phyloP scores from a whole-genome alignment of 148 eudicot genomes.

The Euryodendron excelsum region DNA sequence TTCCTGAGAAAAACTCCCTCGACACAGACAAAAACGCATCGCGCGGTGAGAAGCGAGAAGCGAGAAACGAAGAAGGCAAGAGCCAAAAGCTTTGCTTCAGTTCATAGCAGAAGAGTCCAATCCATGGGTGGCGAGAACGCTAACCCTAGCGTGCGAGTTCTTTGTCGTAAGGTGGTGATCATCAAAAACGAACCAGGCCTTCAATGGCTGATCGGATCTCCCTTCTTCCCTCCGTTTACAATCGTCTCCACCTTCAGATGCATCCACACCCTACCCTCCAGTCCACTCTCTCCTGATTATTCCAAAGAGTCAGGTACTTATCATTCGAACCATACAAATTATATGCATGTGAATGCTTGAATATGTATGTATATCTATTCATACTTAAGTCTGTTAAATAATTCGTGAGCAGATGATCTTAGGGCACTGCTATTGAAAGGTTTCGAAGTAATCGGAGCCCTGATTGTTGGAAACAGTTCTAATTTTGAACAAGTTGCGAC shows the following conservation, averaged over 20 bases:
- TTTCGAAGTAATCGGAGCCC: constrained; percentile 80
- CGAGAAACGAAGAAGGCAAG: background rate
- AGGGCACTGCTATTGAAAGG: constrained; percentile 63
- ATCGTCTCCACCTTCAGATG: constrained; percentile 77
- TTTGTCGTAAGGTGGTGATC: constrained; percentile 43
- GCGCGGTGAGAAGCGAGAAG: too few species aligned
- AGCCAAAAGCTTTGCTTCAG: background rate
- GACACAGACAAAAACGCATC: too few species aligned
- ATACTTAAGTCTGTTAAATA: constrained; percentile 4
- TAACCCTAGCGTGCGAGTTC: constrained; percentile 32
- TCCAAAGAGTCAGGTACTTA: constrained; percentile 55
- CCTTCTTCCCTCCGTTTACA: constrained; percentile 58
- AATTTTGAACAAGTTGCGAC: constrained; percentile 35
- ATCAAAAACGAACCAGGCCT: constrained; percentile 30
- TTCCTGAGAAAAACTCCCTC: background rate
- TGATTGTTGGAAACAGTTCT: constrained; percentile 39
- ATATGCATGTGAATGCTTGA: too few species aligned
- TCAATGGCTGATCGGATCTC: constrained; percentile 89
- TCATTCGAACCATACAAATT: too few species aligned
- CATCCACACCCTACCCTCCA: constrained; percentile 50
- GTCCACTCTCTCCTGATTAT: constrained; percentile 39
- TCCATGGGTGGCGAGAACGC: constrained; percentile 26
- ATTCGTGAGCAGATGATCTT: constrained; percentile 48
- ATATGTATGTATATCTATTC: background rate
- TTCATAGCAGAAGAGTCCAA: background rate